Evolutionary conservation across 306 rosid genomes (phyloP).

Genomic region (Lathyrus tuberosus): DNA sequence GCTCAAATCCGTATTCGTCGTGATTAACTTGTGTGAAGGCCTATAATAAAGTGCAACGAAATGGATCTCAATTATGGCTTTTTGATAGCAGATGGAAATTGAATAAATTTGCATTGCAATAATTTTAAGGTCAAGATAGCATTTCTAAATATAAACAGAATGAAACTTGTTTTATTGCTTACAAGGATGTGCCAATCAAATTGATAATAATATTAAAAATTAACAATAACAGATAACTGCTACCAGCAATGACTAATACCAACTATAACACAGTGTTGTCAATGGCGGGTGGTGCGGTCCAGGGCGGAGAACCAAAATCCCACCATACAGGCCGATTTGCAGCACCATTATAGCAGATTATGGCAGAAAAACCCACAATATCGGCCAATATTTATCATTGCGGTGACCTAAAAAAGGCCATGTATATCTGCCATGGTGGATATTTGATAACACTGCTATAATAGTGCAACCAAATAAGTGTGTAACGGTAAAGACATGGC

Average conservation of each 20-base stretch:
- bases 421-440: no score
- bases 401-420: no score
- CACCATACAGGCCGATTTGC: no score
- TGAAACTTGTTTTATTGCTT: slow-evolving; percentile 23
- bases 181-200: slow-evolving; percentile 21
- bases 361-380: no score
- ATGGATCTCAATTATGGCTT: slow-evolving; percentile 31
- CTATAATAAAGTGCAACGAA: slow-evolving; percentile 49
- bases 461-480: neutral
- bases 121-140: slow-evolving; percentile 11
- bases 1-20: slow-evolving; percentile 72
- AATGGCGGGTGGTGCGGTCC: no score
- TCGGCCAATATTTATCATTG: no score
- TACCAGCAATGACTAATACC: slow-evolving; percentile 22
- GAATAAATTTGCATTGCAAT: slow-evolving; percentile 11
- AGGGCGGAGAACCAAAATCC: no score
- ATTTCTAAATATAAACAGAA: slow-evolving; percentile 14
- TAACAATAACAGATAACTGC: slow-evolving; percentile 16
- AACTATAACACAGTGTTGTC: neutral
- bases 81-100: slow-evolving; percentile 23
- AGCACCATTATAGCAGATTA: no score
- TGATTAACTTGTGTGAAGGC: slow-evolving; percentile 48
- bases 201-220: slow-evolving; percentile 11
- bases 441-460: neutral
- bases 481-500: slow-evolving; percentile 19